A percentile compares a stretch with the other conserved stretches of the same genome.
These are phyloP conservation scores for Suillus luteus DNA, from an alignment of 768 basidiomycete genomes.

Conservation along the genomic window DNA sequence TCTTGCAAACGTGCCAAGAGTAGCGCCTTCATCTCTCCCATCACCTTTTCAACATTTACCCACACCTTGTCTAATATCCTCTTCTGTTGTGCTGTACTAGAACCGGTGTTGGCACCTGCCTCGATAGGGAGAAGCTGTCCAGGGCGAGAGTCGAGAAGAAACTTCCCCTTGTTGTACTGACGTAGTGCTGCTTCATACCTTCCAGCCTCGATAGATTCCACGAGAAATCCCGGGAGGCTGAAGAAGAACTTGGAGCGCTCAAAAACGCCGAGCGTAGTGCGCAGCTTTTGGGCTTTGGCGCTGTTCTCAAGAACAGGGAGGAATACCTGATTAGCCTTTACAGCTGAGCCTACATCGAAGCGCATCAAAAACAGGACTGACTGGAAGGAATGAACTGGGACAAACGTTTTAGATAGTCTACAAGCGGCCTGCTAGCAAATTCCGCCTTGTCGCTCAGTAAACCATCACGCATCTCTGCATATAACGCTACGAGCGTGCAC, in stretches of 20 bases:
- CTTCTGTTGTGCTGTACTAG: conserved; percentile 74
- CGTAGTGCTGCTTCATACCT: conserved; percentile 92
- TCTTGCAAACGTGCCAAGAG: conserved; percentile 83
- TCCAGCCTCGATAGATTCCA: conserved; percentile 87
- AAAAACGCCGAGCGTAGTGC: conserved; percentile 91
- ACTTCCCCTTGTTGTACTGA: conserved; percentile 97
- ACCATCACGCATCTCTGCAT: conserved; percentile 92
- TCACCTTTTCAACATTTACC: conserved; percentile 91
- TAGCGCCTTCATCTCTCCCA: conserved; percentile 84
- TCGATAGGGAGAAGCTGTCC: conserved; percentile 79
- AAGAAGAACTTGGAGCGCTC: conserved; percentile 98
- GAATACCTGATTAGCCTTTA: conserved; percentile 94
- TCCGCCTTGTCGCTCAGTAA: conserved; percentile 76
- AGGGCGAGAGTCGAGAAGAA: conserved; percentile 86
- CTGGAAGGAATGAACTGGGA: conserved; percentile 19
- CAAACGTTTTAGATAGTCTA: conserved; percentile 82
- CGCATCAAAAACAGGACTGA: conserved; percentile 11
- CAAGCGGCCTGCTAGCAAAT: conserved; percentile 79
- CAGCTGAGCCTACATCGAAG: conserved; percentile 66
- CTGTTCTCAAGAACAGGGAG: conserved; percentile 95
- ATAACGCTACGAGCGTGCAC: conserved; percentile 58
- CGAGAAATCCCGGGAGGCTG: conserved; percentile 90
- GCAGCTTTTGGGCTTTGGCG: conserved; percentile 89
- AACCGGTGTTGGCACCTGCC: conserved; percentile 54
- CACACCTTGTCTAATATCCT: conserved; percentile 96